Evolutionary conservation across 768 basidiomycete species (phyloP), one percentile per base, ranked within the genome.

Genomic region (Hydnomerulius pinastri): DNA sequence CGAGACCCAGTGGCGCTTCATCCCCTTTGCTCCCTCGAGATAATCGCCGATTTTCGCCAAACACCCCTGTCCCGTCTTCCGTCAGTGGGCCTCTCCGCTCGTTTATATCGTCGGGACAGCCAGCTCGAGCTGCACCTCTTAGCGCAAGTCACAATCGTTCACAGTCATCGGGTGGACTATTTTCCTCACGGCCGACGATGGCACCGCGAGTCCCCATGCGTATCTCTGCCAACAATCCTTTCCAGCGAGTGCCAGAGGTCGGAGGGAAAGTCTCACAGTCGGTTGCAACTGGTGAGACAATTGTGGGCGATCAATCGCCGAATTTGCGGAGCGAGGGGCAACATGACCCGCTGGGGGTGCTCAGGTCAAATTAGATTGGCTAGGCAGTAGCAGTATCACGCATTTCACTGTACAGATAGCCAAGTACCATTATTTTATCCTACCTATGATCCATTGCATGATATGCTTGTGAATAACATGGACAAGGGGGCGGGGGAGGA

Each of bases 301-400:
- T 43, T 0, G 43, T 25, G 36, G 46, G 45, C 39, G 43, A 44
- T 49, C 43, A 33, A 23, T 43, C 30, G 43, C 17, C 50, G 43
- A 56, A 55, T 6, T 41, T 55, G 37, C 55, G 41, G 39, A 56
- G 39, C 29, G 52, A 46, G 39, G 52, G 55, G n/a, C 58, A 60
- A 46, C 63, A 61, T 4, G 67, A 69, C 57, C 67, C 67, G 5
- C 54, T 68, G 13, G 67, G 67, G 13, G 67, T 60, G 33, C 55
- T 65, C 5, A 56, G 50, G 46, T 70, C 46, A 6, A 48, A 13
- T 23, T 6, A 20, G 35, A 38, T 46, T 37, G 13, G 23, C n/a
- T 21, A 33, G 13, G 29, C 30, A 47, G 30, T 8, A 39, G n/a
- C 17, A 6, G 24, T 42, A 42, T 15, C 3, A 4, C 3, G 30